Evolutionary conservation across 169 alveolate species (phyloP), one percentile per base, ranked within the genome.

Genomic region (Plasmodium fragile): DNA sequence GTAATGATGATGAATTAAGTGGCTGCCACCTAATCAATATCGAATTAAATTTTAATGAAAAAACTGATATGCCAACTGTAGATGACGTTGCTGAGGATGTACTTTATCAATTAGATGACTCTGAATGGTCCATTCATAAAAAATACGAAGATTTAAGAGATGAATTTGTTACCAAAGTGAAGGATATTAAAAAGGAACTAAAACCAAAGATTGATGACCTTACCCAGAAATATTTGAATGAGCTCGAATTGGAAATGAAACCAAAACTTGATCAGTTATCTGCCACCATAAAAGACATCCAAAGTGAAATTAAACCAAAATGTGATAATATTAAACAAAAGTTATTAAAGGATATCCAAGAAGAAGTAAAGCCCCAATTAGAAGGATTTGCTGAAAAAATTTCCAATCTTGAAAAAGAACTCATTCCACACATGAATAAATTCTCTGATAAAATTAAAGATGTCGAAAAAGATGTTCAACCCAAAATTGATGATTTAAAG

Each of bases 31-130:
- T 30, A 65, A 65, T 65, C 59, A 55, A 55, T 10, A 30, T 52
- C 1, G 55, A 81, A 16, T 5, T 13, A 11, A 81, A 28, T 81
- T 55, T 53, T 28, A 55, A 13, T 59, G 90, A 55, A 0, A 39
- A n/a, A 5, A 0, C 11, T 43, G 32, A 78, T 41, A 0, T 78
- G 5, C 83, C 83, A 25, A 39, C 71, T 11, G 83, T 78, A 11
- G 72, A 78, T 36, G 83, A 78, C n/a, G 83, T 41, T 78, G 83
- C 83, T 22, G 72, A 78, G 11, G 83, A 78, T 36, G 72, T 78
- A 0, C 32, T 36, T n/a, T 13, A 78, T 41, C 49, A 78, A 28
- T 78, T 78, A 28, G 28, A 39, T n/a, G 83, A 78, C 30, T 78
- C 83, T 22, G 70, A 78, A 78, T 78, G 83, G 79, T 22, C 65